These are phyloP conservation scores for Hyaloscypha hepaticicola DNA, from an alignment of 495 filamentous ascomycete genomes.

Conservation along the genomic window DNA sequence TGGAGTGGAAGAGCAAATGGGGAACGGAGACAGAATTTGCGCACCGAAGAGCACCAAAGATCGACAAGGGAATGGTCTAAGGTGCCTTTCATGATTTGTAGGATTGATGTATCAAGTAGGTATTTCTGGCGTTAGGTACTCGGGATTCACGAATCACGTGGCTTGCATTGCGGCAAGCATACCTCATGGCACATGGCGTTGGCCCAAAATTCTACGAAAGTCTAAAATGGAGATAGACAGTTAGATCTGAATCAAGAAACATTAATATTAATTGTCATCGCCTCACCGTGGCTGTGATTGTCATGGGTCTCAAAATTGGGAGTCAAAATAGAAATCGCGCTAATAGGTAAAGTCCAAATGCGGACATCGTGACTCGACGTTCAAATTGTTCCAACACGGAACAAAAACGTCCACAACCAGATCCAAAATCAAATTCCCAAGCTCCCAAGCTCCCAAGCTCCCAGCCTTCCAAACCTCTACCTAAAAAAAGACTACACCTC, in stretches of 20 bases:
- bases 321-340: not conserved
- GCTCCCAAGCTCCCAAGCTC: not conserved
- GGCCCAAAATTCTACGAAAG: constrained; percentile 3
- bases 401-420: not conserved
- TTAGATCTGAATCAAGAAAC: constrained; percentile 4
- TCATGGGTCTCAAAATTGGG: not conserved
- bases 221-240: constrained; percentile 4
- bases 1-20: constrained; percentile 73
- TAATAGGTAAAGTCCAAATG: not conserved
- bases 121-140: not conserved
- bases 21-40: constrained; percentile 55
- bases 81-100: not conserved
- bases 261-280: not conserved
- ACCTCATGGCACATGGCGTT: constrained; percentile 5
- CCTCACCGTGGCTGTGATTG: not conserved
- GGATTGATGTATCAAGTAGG: not conserved
- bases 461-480: not conserved
- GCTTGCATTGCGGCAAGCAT: not conserved
- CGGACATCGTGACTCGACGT: not conserved
- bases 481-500: too few relatives aligned
- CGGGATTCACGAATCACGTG: not conserved
- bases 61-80: constrained; percentile 47
- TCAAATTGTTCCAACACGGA: not conserved
- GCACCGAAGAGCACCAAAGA: constrained; percentile 44
- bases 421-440: constrained; percentile 4